Evolutionary conservation across 2,329 filamentous ascomycete genomes (phyloP), one percentile per base, ranked within the genome.

Genomic region (Fusarium tanahbumbuense): DNA sequence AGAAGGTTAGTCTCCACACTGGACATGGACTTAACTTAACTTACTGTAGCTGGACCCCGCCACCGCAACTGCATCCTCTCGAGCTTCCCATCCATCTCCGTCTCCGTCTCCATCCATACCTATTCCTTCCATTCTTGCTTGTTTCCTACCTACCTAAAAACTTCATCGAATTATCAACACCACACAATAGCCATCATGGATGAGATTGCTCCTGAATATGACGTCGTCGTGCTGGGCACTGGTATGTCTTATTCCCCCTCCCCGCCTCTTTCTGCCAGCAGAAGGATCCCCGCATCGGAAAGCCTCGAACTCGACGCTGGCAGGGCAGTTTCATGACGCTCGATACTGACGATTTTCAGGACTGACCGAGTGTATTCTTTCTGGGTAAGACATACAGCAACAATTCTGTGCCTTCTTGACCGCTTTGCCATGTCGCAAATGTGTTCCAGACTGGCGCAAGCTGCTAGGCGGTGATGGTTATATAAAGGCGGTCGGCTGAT

Each of bases 301-400:
- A 72, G 66, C 70, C 62, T 62, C 55, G 62, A 48, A 48, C 22
- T 64, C 57, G 42, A 56, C 54, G 67, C 45, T 28, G 44, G 23
- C 48, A 45, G n/a, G 20, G 16, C 40, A 27, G 44, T 28, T 27
- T 61, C 37, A 56, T 56, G 40, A 53, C n/a, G 15, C n/a, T 47
- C 42, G 30, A 49, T 72, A 52, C 76, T 77, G 72, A 76, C 71
- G 48, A 50, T 74, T 34, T 64, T 47, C 77, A 97, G 95, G 96
- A 80, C 84, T 99, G 88, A 98, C 95, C 71, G 96, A 99, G 89
- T 99, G 96, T 85, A 96, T 99, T 80, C 92, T 99, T 76, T 98
- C 95, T 80, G 96, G 95, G 94, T 97, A 92, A 80, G 85, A 63
- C 56, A 56, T 68, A 28, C 23, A 20, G 22, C 32, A 9, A 20